Percentiles rank a stretch among this genome's conserved stretches.
Conservation (phyloP, 2,329 filamentous ascomycete genomes). For the Microcera coccophila region DNA sequence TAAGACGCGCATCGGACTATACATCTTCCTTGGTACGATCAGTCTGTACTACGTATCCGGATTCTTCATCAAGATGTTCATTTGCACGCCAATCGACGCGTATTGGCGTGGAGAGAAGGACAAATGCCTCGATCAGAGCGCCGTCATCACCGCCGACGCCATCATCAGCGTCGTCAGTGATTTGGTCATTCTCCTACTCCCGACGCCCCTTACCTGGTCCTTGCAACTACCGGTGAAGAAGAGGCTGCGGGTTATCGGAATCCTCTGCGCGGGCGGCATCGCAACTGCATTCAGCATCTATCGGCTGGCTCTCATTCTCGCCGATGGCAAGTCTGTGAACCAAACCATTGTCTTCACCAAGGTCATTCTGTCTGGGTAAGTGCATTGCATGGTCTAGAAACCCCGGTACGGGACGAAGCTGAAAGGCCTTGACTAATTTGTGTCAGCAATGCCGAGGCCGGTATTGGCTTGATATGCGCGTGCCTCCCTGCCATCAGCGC, state of each 20-base stretch:
- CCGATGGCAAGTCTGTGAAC: constrained; percentile 18
- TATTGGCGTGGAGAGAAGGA: constrained; percentile 35
- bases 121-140: constrained; percentile 35
- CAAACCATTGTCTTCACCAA: constrained; percentile 17
- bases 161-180: constrained; percentile 17
- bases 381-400: accelerated
- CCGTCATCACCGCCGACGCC: constrained; percentile 20
- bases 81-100: constrained; percentile 38
- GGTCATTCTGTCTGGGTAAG: constrained; percentile 19
- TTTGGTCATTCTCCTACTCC: constrained; percentile 15
- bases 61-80: constrained; percentile 40
- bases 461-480: constrained; percentile 21
- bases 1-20: constrained; percentile 37
- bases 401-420: neutral
- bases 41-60: constrained; percentile 39
- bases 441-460: too few relatives aligned
- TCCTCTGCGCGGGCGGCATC: constrained; percentile 18
- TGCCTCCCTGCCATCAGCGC: constrained; percentile 16
- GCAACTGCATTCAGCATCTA: constrained; percentile 18
- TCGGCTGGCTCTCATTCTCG: constrained; percentile 6
- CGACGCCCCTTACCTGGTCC: constrained; percentile 16
- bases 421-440: constrained; percentile 11
- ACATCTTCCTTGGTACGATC: constrained; percentile 36
- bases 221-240: constrained; percentile 15
- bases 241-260: constrained; percentile 19